Base-by-base conservation (phyloP, 2,329 filamentous ascomycete species). In the Mycosphaerella sp. region DNA sequence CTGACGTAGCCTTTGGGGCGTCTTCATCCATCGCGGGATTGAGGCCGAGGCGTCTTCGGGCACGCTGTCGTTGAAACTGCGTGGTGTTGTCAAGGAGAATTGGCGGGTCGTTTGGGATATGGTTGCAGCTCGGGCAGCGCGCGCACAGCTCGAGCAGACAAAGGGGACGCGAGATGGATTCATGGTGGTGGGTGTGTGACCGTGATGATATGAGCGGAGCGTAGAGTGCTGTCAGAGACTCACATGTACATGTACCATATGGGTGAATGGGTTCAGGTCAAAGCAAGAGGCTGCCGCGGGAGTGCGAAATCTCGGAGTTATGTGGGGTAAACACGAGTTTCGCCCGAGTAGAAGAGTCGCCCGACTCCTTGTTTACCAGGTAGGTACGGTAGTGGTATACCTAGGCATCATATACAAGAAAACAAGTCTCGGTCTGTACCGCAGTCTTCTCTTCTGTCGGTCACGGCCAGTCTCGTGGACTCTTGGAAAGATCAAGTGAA, bases 11-110 rank as follows among this genome's bases (percentile, higher is more conserved):
- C 69, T 68, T 21, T 67, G 66, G 4, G 77, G 77, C 40, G 76
- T 78, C 57, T 74, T 70, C 56, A 74, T 68, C 77, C 77, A 79
- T 69, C 77, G 69, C n/a, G 76, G 76, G 14, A 67, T 34, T 17
- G 66, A 52, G 26, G 26, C 26, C 42, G 54, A 55, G 59, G 12
- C 66, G 61, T 48, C 61, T 48, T 60, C 50, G 50, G 58, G 64
- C 47, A 48, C 42, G 31, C 26, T 38, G 42, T 45, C 48, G n/a
- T 51, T 45, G 48, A 51, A 45, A 14, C 21, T 21, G 2, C n/a
- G 42, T 63, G 67, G 63, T 32, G 43, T 31, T 17, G 62, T 31
- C 55, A 48, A 49, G 17, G 57, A 54, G 57, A 59, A 53, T 12
- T 49, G 41, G 12, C 53, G 51, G 3, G 31, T 50, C n/a, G 42